Evolutionary conservation across 176 grass and related monocot genomes (phyloP).

Genomic region (Olyra latifolia): DNA sequence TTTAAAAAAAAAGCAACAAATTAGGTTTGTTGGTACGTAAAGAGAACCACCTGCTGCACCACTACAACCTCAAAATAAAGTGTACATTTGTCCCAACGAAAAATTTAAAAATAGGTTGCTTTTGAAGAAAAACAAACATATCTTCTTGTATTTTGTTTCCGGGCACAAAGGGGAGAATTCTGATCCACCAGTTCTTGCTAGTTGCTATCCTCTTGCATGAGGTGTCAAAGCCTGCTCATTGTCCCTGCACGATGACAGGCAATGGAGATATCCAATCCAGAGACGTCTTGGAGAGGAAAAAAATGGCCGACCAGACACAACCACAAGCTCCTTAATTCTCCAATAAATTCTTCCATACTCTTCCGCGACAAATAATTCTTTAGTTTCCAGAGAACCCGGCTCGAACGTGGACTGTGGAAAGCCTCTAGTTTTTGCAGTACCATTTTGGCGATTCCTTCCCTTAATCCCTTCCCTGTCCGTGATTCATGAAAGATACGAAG

Average conservation of each 20-base stretch:
- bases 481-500: not conserved
- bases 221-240: not conserved
- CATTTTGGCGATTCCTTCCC: not conserved
- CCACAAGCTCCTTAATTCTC: not conserved
- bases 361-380: not conserved
- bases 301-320: not conserved
- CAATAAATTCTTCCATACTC: not conserved
- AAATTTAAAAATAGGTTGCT: not conserved
- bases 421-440: not conserved
- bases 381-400: slow-evolving; percentile 5
- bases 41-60: too few species aligned
- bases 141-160: not conserved
- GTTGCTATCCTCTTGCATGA: not conserved
- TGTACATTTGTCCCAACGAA: too few species aligned
- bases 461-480: not conserved
- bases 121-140: not conserved
- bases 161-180: not conserved
- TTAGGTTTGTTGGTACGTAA: too few species aligned
- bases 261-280: not conserved
- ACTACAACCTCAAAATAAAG: not conserved
- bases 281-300: not conserved
- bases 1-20: too few species aligned
- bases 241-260: not conserved
- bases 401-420: slow-evolving; percentile 15
- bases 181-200: slow-evolving; percentile 12